Evolutionary conservation across 2,329 filamentous ascomycete genomes (phyloP).

Genomic region (Sclerotinia sclerotiorum): DNA sequence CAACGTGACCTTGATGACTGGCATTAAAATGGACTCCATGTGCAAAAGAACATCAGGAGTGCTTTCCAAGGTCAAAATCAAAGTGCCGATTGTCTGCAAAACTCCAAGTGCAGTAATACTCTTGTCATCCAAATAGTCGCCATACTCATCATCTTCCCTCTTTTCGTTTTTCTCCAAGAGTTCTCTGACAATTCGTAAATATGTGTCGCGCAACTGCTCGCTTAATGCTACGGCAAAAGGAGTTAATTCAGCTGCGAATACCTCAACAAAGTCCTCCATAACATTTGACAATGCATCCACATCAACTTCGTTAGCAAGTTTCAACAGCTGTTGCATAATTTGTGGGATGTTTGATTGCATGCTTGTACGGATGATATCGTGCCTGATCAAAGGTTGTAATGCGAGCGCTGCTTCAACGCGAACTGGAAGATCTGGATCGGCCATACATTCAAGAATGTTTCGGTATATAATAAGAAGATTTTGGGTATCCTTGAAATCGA

Average conservation of each 20-base stretch:
- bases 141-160: slow-evolving; percentile 73
- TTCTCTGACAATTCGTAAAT: slow-evolving; percentile 88
- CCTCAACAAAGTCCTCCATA: slow-evolving; percentile 99
- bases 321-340: slow-evolving; percentile 98
- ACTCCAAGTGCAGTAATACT: slow-evolving; percentile 96
- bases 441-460: slow-evolving; percentile 96
- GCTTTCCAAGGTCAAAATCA: slow-evolving; percentile 95
- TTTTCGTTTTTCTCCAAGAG: slow-evolving; percentile 84
- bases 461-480: slow-evolving; percentile 96
- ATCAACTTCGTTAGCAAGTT: slow-evolving; percentile 95
- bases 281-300: slow-evolving; percentile 96
- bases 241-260: slow-evolving; percentile 94
- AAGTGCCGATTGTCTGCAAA: slow-evolving; percentile 92
- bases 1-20: slow-evolving; percentile 90
- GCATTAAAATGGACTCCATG: slow-evolving; percentile 94
- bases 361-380: slow-evolving; percentile 87
- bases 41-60: slow-evolving; percentile 93
- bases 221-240: slow-evolving; percentile 95
- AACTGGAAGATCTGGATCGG: slow-evolving; percentile 88
- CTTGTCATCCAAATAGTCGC: slow-evolving; percentile 95
- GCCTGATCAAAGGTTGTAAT: slow-evolving; percentile 90
- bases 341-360: slow-evolving; percentile 99
- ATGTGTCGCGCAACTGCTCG: slow-evolving; percentile 94
- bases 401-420: slow-evolving; percentile 92
- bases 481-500: slow-evolving; percentile 94